phyloP scores from a whole-genome alignment of 805 yeast genomes.

The Candida awuae region DNA sequence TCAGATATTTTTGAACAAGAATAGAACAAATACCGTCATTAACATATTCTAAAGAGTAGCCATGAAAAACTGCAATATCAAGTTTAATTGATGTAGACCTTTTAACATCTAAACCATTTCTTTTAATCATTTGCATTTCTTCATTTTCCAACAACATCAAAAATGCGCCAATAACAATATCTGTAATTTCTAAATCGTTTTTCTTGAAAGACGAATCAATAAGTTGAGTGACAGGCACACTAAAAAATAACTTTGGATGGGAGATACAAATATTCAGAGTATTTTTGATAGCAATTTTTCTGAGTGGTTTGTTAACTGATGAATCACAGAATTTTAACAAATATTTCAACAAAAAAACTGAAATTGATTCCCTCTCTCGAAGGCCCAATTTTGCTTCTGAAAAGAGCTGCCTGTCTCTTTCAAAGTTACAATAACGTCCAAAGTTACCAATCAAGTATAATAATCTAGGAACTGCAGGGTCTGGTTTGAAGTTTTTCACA shows the following conservation, averaged over 20 bases:
- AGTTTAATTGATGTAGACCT: conserved; percentile 29
- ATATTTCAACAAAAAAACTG: conserved; percentile 50
- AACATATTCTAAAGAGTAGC: conserved; percentile 39
- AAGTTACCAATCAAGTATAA: conserved; percentile 60
- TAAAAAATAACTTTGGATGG: conserved; percentile 59
- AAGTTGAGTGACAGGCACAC: conserved; percentile 43
- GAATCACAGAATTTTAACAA: conserved; percentile 44
- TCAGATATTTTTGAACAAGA: conserved; percentile 55
- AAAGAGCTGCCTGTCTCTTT: conserved; percentile 35
- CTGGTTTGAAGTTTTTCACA: conserved; percentile 23
- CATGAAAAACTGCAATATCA: conserved; percentile 49
- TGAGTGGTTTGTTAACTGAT: conserved; percentile 27
- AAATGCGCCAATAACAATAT: conserved; percentile 49
- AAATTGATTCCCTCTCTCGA: conserved; percentile 45
- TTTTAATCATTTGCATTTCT: conserved; percentile 37
- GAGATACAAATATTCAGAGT: conserved; percentile 51
- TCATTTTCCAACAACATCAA: conserved; percentile 50
- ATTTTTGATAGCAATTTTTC: conserved; percentile 48
- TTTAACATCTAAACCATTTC: conserved; percentile 33
- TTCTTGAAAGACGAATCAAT: conserved; percentile 42
- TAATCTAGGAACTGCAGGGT: conserved; percentile 45
- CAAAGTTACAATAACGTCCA: conserved; percentile 63
- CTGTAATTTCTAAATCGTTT: conserved; percentile 35
- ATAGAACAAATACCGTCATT: conserved; percentile 72
- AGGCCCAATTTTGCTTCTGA: conserved; percentile 33